A percentile compares a stretch with the other conserved stretches of the same genome.
These are phyloP conservation scores for Extremus antarcticus DNA, from an alignment of 495 filamentous ascomycete genomes.

Conservation along the genomic window DNA sequence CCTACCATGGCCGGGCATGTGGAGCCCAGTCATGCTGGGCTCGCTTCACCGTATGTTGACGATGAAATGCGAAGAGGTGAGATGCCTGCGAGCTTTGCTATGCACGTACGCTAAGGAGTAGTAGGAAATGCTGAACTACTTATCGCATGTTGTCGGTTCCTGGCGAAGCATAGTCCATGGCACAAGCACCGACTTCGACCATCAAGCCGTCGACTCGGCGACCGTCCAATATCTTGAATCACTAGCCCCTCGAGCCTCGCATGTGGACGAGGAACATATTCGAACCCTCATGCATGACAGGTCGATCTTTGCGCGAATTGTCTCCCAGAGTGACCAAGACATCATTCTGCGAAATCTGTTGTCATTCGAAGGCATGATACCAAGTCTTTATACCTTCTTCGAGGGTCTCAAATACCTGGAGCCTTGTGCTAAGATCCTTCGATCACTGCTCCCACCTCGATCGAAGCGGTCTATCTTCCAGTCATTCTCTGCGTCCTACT, in stretches of 20 bases:
- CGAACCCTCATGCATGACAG: too few relatives aligned
- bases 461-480: background rate
- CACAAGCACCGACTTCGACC: background rate
- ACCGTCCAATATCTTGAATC: background rate
- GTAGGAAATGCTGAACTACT: constrained; percentile 1
- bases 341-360: background rate
- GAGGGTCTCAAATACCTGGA: constrained; percentile 29
- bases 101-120: too few relatives aligned
- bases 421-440: constrained; percentile 22
- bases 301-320: too few relatives aligned
- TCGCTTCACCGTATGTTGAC: constrained; percentile 4
- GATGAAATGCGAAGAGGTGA: constrained; percentile 6
- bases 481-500: background rate
- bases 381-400: constrained; percentile 24
- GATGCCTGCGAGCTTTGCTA: background rate
- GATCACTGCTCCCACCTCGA: constrained; percentile 16
- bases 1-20: background rate
- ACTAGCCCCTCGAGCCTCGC: too few relatives aligned
- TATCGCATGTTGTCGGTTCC: background rate
- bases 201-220: background rate
- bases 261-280: too few relatives aligned
- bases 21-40: background rate
- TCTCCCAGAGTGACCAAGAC: too few relatives aligned
- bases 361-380: constrained; percentile 19
- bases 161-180: background rate